Conservation (phyloP, 176 grass and related monocot species). For the Avena sativa region DNA sequence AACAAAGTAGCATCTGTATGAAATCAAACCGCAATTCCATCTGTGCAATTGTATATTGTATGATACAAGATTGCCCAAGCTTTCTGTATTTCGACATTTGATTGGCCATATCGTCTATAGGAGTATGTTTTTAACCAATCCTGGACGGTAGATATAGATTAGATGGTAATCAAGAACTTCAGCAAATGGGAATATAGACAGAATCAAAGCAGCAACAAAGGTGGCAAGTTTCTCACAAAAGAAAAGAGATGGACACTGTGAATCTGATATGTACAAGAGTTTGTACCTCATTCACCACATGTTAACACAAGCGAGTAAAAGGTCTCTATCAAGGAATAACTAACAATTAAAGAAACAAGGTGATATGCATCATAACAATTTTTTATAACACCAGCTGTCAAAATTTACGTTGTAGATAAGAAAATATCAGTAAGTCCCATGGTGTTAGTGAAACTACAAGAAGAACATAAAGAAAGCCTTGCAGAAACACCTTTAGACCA, state of each 20-base stretch:
- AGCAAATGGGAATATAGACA: conserved; percentile 15
- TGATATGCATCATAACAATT: neutral
- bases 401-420: conserved; percentile 18
- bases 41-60: conserved; percentile 98
- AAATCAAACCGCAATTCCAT: conserved; percentile 84
- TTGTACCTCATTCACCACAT: neutral
- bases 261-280: conserved; percentile 10
- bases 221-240: conserved; percentile 8
- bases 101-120: conserved; percentile 75
- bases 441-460: conserved; percentile 3
- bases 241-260: conserved; percentile 5
- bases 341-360: neutral
- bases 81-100: conserved; percentile 64
- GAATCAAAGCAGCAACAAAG: conserved; percentile 36
- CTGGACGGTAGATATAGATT: conserved; percentile 48
- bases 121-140: conserved; percentile 89
- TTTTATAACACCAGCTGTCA: conserved; percentile 7
- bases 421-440: neutral
- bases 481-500: neutral
- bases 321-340: conserved; percentile 20
- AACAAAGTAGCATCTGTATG: conserved; percentile 37
- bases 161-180: conserved; percentile 32
- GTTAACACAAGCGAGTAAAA: neutral
- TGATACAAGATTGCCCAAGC: conserved; percentile 82
- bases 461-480: neutral